These are phyloP conservation scores for Tolypocladium inflatum DNA, from an alignment of 2,329 filamentous ascomycete genomes.

Conservation along the genomic window DNA sequence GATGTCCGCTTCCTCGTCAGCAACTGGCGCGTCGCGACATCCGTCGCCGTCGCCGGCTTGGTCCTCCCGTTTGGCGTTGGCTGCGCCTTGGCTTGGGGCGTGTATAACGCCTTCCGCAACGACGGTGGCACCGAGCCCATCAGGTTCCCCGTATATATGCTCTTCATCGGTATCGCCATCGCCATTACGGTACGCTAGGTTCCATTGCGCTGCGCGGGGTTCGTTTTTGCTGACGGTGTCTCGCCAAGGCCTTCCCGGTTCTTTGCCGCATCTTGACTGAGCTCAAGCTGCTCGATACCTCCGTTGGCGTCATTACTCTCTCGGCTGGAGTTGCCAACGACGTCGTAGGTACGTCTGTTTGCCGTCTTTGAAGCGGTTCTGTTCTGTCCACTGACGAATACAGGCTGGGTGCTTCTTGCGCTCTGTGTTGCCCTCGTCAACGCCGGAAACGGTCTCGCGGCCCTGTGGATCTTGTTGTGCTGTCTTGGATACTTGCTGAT, in stretches of 20 bases:
- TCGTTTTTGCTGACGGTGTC: neutral
- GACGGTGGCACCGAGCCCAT: constrained; percentile 30
- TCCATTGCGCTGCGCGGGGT: neutral
- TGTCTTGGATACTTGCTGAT: constrained; percentile 68
- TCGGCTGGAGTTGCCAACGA: constrained; percentile 92
- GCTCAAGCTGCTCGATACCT: constrained; percentile 72
- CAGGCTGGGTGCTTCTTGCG: constrained; percentile 75
- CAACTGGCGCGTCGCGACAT: constrained; percentile 73
- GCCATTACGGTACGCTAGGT: constrained; percentile 58
- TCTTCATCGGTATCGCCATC: constrained; percentile 86
- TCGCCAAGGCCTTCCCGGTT: constrained; percentile 60
- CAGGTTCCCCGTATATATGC: constrained; percentile 44
- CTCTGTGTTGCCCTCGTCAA: constrained; percentile 92
- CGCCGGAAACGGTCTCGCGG: constrained; percentile 69
- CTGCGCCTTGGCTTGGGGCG: constrained; percentile 68
- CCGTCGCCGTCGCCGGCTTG: constrained; percentile 74
- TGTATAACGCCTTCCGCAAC: constrained; percentile 62
- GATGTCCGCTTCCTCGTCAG: constrained; percentile 67
- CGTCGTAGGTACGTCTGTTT: constrained; percentile 29
- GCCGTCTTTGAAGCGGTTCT: neutral
- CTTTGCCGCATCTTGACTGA: constrained; percentile 90
- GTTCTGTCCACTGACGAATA: neutral
- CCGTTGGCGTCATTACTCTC: constrained; percentile 79
- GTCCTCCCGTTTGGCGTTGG: constrained; percentile 74
- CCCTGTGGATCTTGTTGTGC: constrained; percentile 74